Evolutionary conservation across 2,329 filamentous ascomycete genomes (phyloP).

Genomic region (Alternaria hordeiaustralica): DNA sequence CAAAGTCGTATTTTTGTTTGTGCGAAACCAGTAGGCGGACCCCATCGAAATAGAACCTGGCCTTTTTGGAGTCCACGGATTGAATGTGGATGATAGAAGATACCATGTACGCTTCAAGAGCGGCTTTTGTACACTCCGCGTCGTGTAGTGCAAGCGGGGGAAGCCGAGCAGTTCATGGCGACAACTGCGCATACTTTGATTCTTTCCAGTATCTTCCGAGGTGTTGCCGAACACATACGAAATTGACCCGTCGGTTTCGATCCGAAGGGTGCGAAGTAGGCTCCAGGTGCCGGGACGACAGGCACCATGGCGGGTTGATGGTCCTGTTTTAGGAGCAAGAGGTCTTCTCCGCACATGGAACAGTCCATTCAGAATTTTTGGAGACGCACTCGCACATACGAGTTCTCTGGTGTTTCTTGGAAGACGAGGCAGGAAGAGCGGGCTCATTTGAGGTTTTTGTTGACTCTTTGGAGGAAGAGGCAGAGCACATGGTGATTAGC

Average conservation of each 20-base stretch:
- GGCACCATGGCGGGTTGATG: neutral
- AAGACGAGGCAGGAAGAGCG: neutral
- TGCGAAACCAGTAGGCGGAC: too few relatives aligned
- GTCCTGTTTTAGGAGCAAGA: neutral
- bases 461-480: neutral
- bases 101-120: too few relatives aligned
- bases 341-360: neutral
- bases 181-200: neutral
- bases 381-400: neutral
- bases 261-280: neutral
- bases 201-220: neutral
- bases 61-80: too few relatives aligned
- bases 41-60: too few relatives aligned
- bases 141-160: too few relatives aligned
- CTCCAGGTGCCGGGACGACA: neutral
- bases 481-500: too few relatives aligned
- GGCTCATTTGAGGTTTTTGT: neutral
- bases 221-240: neutral
- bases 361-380: neutral
- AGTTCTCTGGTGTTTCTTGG: neutral
- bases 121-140: too few relatives aligned
- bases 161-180: neutral
- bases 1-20: too few relatives aligned
- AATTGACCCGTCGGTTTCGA: neutral
- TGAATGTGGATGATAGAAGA: too few relatives aligned